phyloP scores from a whole-genome alignment of 2,329 filamentous ascomycete species.

The Hymenoscyphus fraxineus region DNA sequence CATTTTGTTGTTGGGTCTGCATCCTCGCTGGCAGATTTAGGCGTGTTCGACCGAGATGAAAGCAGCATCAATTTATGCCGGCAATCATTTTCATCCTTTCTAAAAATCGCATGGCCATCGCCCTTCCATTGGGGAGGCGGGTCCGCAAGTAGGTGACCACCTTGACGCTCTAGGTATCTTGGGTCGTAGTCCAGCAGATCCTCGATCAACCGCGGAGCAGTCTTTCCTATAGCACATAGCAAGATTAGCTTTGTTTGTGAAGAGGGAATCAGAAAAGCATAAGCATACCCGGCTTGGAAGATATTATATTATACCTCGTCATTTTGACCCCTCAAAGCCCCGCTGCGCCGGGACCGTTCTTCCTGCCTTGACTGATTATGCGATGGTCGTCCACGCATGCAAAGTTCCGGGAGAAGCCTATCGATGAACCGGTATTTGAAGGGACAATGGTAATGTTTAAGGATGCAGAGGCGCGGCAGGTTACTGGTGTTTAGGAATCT shows the following conservation, averaged over 20 bases:
- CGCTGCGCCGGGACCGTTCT: not conserved
- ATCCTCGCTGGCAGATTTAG: constrained; percentile 37
- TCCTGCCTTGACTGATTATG: not conserved
- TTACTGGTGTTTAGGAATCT: not conserved
- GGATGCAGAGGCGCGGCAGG: not conserved
- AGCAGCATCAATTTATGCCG: constrained; percentile 58
- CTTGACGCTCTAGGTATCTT: constrained; percentile 29
- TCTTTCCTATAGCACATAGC: constrained; percentile 42
- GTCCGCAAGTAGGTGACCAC: constrained; percentile 51
- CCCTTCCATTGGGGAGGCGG: constrained; percentile 49
- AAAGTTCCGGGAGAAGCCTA: not conserved
- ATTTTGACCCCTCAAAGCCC: constrained; percentile 3
- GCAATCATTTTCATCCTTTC: constrained; percentile 45
- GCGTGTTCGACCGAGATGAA: constrained; percentile 47
- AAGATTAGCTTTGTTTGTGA: constrained; percentile 15
- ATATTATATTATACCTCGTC: not conserved
- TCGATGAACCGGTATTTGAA: not conserved
- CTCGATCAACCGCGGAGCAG: constrained; percentile 44
- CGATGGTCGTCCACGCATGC: not conserved
- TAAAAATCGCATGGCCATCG: constrained; percentile 19
- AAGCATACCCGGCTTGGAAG: constrained; percentile 7
- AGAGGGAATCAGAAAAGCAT: not conserved
- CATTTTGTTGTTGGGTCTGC: constrained; percentile 42
- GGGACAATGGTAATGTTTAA: not conserved
- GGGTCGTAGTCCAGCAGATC: constrained; percentile 44